These are phyloP conservation scores for Meredithiella fracta DNA, from an alignment of 2,329 filamentous ascomycete genomes.

Conservation along the genomic window DNA sequence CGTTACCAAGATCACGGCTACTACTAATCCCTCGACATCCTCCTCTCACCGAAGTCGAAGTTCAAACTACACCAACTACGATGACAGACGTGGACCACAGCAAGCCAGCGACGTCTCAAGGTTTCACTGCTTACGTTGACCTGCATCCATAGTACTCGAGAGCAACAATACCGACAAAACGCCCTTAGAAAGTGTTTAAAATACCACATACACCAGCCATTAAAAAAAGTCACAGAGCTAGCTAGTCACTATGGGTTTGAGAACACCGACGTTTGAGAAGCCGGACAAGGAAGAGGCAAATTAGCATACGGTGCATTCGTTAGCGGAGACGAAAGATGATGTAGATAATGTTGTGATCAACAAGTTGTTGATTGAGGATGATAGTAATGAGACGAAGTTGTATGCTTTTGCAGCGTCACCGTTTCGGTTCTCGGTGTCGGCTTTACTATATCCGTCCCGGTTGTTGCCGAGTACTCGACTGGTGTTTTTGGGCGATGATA, in stretches of 20 bases:
- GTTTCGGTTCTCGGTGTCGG: constrained; percentile 5
- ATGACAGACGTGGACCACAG: background rate
- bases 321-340: background rate
- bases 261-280: background rate
- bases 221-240: too few species aligned
- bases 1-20: too few species aligned
- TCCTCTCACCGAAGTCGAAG: too few species aligned
- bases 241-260: too few species aligned
- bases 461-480: constrained; percentile 1
- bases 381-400: constrained; percentile 1
- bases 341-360: constrained; percentile 1
- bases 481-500: constrained; percentile 11
- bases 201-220: too few species aligned
- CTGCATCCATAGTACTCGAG: background rate
- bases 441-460: constrained; percentile 7
- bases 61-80: background rate
- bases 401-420: constrained; percentile 1
- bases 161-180: background rate
- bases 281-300: background rate
- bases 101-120: background rate
- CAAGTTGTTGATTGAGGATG: background rate
- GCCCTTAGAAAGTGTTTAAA: too few species aligned
- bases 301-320: background rate
- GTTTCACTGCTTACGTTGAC: background rate
- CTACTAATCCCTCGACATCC: too few species aligned